These are phyloP conservation scores for Nevesoporus exiguus DNA, from an alignment of 768 basidiomycete species.

Conservation along the genomic window DNA sequence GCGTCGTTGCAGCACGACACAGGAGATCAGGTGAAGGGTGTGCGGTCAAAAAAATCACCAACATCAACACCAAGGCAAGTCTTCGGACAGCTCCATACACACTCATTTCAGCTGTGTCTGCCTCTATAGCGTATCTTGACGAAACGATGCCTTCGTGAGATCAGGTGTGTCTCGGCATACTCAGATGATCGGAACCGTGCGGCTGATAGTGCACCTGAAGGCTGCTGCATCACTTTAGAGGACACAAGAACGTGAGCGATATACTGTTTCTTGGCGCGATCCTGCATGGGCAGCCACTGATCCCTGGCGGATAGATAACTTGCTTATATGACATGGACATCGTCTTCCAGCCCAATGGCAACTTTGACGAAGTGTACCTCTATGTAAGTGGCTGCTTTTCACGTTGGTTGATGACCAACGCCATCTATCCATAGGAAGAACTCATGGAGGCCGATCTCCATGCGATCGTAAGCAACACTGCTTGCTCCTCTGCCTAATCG, in stretches of 20 bases:
- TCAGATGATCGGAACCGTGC: not conserved
- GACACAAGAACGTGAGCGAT: slow-evolving; percentile 87
- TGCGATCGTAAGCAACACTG: slow-evolving; percentile 69
- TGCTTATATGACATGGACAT: slow-evolving; percentile 99
- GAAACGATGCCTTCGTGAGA: slow-evolving; percentile 93
- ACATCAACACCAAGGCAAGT: slow-evolving; percentile 82
- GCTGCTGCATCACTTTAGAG: slow-evolving; percentile 94
- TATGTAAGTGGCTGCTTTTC: slow-evolving; percentile 52
- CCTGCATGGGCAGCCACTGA: slow-evolving; percentile 3
- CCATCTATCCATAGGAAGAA: slow-evolving; percentile 68
- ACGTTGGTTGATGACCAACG: not conserved
- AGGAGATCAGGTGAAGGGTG: slow-evolving; percentile 82
- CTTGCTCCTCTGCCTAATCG: not conserved
- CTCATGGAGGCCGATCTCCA: slow-evolving; percentile 99
- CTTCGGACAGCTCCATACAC: not conserved
- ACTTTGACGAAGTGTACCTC: slow-evolving; percentile 95
- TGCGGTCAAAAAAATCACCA: slow-evolving; percentile 95
- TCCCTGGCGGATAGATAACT: slow-evolving; percentile 62
- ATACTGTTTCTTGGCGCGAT: slow-evolving; percentile 22
- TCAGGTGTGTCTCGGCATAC: slow-evolving; percentile 54
- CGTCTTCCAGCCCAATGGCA: slow-evolving; percentile 85
- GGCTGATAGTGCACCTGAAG: slow-evolving; percentile 38
- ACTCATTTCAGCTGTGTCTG: slow-evolving; percentile 11
- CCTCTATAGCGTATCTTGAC: slow-evolving; percentile 79
- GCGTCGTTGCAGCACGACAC: slow-evolving; percentile 84